Percentiles rank a stretch among this genome's conserved stretches.
Conservation (phyloP, 2,329 filamentous ascomycete genomes). For the Sarocladiaceae sp. region DNA sequence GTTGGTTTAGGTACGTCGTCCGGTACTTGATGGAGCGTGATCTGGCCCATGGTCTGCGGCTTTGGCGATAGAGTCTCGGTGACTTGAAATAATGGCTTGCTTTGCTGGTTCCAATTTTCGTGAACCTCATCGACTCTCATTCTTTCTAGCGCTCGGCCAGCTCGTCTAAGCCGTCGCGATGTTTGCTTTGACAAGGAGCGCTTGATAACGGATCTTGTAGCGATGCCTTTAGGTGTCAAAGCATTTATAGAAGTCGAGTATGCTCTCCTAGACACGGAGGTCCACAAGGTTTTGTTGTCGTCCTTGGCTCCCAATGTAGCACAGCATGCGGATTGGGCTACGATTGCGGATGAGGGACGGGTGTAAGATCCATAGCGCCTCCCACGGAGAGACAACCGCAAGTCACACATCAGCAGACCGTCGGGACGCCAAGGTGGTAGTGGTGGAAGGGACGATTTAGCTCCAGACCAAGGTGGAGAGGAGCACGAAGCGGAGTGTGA, state of each 20-base stretch:
- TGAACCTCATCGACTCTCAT: conserved; percentile 1
- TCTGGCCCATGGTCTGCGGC: not conserved
- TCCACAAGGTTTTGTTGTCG: no score
- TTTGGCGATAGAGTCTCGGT: not conserved
- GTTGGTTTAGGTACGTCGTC: no score
- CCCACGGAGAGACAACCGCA: not conserved
- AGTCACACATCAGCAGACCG: conserved; percentile 1
- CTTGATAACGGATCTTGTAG: not conserved
- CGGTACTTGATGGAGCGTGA: not conserved
- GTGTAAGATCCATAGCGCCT: not conserved
- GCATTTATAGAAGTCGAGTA: not conserved
- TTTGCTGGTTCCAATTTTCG: not conserved
- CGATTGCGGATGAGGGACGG: conserved; percentile 1
- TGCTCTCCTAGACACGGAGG: no score
- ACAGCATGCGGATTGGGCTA: conserved; percentile 6
- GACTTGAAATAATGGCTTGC: not conserved
- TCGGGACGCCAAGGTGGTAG: not conserved
- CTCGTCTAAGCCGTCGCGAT: not conserved
- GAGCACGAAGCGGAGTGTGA: conserved; percentile 1
- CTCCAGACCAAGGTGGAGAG: not conserved
- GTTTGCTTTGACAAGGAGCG: not conserved
- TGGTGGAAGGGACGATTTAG: conserved; percentile 4
- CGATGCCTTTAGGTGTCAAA: not conserved
- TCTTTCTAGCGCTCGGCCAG: not conserved
- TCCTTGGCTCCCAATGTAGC: conserved; percentile 5